Evolutionary conservation across 192 early-diverging fungal genomes (phyloP), one percentile per base, ranked within the genome.

Genomic region (Coemansia aciculifera): DNA sequence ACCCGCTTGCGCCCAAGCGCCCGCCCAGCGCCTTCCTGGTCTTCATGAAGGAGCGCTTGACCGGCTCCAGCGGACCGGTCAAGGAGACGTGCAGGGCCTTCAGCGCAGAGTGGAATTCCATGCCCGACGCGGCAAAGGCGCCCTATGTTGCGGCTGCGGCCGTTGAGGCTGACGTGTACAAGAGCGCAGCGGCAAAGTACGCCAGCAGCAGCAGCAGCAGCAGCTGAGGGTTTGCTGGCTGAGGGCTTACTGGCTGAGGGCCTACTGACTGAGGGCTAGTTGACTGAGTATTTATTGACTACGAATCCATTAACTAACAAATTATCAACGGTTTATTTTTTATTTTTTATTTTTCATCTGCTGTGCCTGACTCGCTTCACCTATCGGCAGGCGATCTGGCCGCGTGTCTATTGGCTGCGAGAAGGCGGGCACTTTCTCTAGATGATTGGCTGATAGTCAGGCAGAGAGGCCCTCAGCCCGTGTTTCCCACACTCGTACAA

Each of bases 1-100:
- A 83, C 21, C 80, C 80, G 59, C 63, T 74, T 49, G 65, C 61
- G 60, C 80, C 80, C 17, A 77, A 78, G 75, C 68, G 66, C 0
- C 80, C 80, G 7, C 5, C 4, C 17, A 32, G 72, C 7, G 36
- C 65, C 27, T 83, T 46, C 31, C 7, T 56, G 34, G 6, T 60
- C 17, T 82, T 73, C 54, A 11, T 31, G 2, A 32, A 9, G 15
- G 68, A 69, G 32, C 19, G 61, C 40, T 3, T 67, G 43, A 24
- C 29, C 39, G 51, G 37, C 27, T 13, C 7, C n/a, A 38, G 3
- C 11, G 64, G 13, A 0, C 12, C 5, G 1, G 13, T 75, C 57
- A 7, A 3, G 10, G 39, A 24, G 39, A 19, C 19, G 60, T 24
- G 32, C 43, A 62, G 31, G 5, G 13, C 46, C 37, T 39, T 68